Conservation (phyloP, 768 basidiomycete species). For the Tylopilus vinaceipallidus region DNA sequence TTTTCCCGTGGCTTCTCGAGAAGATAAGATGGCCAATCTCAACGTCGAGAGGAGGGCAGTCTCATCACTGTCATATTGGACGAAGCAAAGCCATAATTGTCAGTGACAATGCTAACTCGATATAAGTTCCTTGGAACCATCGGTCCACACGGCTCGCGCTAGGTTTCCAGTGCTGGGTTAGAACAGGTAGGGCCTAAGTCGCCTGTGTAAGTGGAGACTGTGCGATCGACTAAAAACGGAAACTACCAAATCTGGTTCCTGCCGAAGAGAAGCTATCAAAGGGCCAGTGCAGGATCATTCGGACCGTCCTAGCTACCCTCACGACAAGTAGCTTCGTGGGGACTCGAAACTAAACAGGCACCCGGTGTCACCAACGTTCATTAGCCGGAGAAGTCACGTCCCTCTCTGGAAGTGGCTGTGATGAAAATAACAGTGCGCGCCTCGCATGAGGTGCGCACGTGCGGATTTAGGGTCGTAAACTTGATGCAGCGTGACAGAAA, state of each 20-base stretch:
- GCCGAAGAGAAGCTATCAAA: neutral
- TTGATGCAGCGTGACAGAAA: neutral
- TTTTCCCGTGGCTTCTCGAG: neutral
- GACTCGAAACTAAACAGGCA: neutral
- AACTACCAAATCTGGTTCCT: neutral
- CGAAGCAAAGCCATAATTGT: too few species aligned
- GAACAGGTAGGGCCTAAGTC: too few species aligned
- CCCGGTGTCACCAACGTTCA: neutral
- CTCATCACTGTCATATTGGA: neutral
- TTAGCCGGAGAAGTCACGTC: slow-evolving; percentile 9
- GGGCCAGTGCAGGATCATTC: neutral
- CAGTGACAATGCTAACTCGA: too few species aligned
- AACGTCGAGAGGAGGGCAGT: neutral
- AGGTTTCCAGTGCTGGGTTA: too few species aligned
- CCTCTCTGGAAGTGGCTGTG: neutral
- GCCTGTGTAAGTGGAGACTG: too few species aligned
- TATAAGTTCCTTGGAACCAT: too few species aligned
- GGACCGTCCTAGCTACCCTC: neutral
- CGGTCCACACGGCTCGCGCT: too few species aligned
- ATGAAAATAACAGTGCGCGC: neutral
- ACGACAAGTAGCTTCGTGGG: neutral
- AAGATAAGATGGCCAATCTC: neutral
- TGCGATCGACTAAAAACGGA: neutral
- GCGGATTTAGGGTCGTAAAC: neutral
- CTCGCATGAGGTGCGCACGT: too few species aligned